Evolutionary conservation across 1,139 yeast genomes (phyloP).

Genomic region (Tardiomyces depauwii): DNA sequence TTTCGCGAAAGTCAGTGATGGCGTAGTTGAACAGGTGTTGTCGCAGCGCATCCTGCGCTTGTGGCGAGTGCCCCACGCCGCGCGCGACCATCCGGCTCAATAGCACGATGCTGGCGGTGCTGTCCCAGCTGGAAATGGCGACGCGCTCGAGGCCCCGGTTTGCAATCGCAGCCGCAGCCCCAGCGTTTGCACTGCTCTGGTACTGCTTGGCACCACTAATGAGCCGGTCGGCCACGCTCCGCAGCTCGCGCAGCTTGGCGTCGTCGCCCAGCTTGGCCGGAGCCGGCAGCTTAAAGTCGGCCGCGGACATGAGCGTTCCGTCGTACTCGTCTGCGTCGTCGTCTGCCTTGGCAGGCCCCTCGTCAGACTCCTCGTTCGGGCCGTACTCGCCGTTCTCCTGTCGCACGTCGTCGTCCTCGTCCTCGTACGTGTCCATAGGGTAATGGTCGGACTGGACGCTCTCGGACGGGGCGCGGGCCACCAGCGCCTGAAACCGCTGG

Average conservation of each 20-base stretch:
- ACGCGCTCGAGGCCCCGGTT: slow-evolving; percentile 22
- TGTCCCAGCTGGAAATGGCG: slow-evolving; percentile 42
- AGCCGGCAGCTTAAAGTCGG: slow-evolving; percentile 46
- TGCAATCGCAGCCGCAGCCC: slow-evolving; percentile 14
- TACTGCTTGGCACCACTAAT: slow-evolving; percentile 16
- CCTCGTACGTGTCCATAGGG: slow-evolving; percentile 9
- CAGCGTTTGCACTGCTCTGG: slow-evolving; percentile 13
- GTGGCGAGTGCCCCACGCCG: slow-evolving; percentile 38
- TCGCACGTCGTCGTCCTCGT: slow-evolving; percentile 21
- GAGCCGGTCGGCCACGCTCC: slow-evolving; percentile 19
- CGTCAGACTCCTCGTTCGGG: not conserved
- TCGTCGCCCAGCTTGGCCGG: slow-evolving; percentile 28
- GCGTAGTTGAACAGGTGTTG: slow-evolving; percentile 63
- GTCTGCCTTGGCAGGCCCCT: not conserved
- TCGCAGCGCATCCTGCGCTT: slow-evolving; percentile 24
- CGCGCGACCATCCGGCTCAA: slow-evolving; percentile 71
- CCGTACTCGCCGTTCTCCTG: slow-evolving; percentile 4
- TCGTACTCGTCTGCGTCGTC: not conserved
- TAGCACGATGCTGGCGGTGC: slow-evolving; percentile 68
- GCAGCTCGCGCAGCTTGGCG: slow-evolving; percentile 17
- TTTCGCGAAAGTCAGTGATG: slow-evolving; percentile 56
- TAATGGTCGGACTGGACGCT: slow-evolving; percentile 8
- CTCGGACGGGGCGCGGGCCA: slow-evolving; percentile 9
- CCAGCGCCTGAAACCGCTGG: slow-evolving; percentile 41
- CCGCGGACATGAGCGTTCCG: not conserved